Base-by-base conservation (phyloP, 2,329 filamentous ascomycete species). In the Phaeoacremonium minimum region DNA sequence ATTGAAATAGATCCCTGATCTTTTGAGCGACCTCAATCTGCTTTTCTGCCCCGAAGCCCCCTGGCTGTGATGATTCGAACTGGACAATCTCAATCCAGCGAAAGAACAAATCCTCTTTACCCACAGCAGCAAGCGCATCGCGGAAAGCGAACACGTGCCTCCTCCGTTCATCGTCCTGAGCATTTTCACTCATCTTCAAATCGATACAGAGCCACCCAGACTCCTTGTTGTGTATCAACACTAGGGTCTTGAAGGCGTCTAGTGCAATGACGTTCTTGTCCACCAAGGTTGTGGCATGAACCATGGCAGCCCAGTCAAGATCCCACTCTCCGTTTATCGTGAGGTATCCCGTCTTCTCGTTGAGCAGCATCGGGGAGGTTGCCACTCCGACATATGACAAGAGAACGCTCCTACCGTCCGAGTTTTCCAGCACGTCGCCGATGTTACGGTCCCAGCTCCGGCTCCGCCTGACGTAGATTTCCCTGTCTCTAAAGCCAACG, bases 1-100 rank as follows among this genome's bases (percentile, higher is more conserved):
- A 71, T 43, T 81, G 71, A 55, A 96, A 95, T 55, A 93, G 67
- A 28, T 79, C 75, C 50, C 83, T 78, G 33, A 90, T 86, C 61
- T 89, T 82, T 45, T 77, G 66, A 40, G 87, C 87, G 2, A 85
- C 83, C 30, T 70, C 75, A 38, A 77, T 69, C 61, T 95, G 88
- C 51, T 80, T 75, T 54, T 89, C 84, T 0, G 72, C 66, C 2
- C 83, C 85, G 53, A 95, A 94, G 0, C 86, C 87, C 14, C 83
- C 87, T 0, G 88, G 85, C 47, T 77, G 75, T 22, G 80, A 83
- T 29, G 86, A 83, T 63, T 95, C 89, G 52, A 80, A 94, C 63
- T 96, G 89, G 33, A 96, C 81, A 53, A 94, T 75, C 66, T 96
- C 90, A 33, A 95, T 86, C 88, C 89, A 95, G 37, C 84, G 79